A percentile compares a stretch with the other conserved stretches of the same genome.
Conservation (phyloP, 2,329 filamentous ascomycete genomes). For the Amauroascus niger region DNA sequence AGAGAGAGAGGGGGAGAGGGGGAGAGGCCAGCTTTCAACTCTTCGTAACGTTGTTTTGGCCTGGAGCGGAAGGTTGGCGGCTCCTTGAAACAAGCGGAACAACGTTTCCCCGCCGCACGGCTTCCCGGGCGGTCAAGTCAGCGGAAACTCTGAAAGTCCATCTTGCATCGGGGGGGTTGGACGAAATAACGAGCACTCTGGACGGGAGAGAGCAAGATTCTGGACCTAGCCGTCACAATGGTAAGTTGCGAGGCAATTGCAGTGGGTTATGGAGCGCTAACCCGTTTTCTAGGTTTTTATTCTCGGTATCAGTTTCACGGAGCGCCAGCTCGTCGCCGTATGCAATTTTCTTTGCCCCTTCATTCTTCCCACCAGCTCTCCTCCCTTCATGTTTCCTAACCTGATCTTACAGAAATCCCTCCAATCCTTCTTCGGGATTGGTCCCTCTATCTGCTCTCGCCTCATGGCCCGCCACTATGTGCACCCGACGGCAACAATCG, state of each 20-base stretch:
- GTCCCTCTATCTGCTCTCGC: constrained; percentile 56
- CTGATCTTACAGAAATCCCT: constrained; percentile 45
- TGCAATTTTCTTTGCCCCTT: constrained; percentile 12
- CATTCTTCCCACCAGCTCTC: neutral
- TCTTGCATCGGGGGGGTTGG: no score
- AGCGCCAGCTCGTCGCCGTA: constrained; percentile 75
- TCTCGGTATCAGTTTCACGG: constrained; percentile 74
- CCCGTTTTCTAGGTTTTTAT: constrained; percentile 59
- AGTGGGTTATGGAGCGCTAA: neutral
- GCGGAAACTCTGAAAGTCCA: no score
- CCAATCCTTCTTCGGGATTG: constrained; percentile 77
- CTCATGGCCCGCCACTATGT: constrained; percentile 86
- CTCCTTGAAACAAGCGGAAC: neutral
- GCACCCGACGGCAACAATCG: constrained; percentile 70
- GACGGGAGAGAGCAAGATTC: no score
- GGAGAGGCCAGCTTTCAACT: constrained; percentile 31
- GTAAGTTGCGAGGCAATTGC: neutral
- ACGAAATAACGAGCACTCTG: no score
- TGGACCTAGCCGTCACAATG: neutral
- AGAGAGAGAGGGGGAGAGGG: no score
- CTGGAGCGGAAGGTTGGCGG: no score
- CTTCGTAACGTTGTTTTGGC: no score
- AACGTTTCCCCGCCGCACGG: neutral
- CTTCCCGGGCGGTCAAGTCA: neutral
- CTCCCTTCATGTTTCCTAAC: neutral